phyloP scores from a whole-genome alignment of 164 flowering plant species.

The Cinnamomum chago region DNA sequence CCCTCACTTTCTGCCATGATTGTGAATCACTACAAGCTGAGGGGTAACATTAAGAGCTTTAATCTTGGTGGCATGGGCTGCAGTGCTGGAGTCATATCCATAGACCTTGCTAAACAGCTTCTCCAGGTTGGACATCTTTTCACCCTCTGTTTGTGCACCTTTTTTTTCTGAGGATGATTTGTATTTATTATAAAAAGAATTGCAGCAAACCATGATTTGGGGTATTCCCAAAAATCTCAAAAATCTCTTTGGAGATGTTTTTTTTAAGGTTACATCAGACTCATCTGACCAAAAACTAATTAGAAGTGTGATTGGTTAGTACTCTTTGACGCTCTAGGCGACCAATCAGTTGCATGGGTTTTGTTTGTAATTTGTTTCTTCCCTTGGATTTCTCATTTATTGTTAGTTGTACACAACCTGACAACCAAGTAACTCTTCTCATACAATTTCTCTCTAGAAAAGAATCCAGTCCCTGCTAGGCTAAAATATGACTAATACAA shows the following conservation, averaged over 20 bases:
- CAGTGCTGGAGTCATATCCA: slow-evolving; percentile 72
- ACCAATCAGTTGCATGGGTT: neutral
- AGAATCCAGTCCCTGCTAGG: neutral
- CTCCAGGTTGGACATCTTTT: slow-evolving; percentile 38
- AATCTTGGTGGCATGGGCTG: slow-evolving; percentile 87
- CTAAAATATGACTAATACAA: neutral
- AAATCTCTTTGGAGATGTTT: no score
- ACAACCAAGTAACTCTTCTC: no score
- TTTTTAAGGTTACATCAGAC: neutral
- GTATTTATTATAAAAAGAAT: no score
- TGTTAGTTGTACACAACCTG: no score
- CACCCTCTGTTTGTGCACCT: neutral
- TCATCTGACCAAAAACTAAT: no score
- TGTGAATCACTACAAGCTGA: slow-evolving; percentile 70
- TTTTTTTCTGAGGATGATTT: no score
- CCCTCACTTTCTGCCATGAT: slow-evolving; percentile 81
- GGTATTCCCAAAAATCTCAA: neutral
- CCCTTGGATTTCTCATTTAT: no score
- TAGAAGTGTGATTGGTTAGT: no score
- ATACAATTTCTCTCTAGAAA: no score
- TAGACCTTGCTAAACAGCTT: slow-evolving; percentile 71
- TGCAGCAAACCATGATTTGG: neutral
- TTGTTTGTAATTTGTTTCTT: no score
- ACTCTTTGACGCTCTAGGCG: neutral
- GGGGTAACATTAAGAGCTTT: slow-evolving; percentile 62